Evolutionary conservation across 306 rosid species (phyloP).

Genomic region (Oxytropis ochrocephala): DNA sequence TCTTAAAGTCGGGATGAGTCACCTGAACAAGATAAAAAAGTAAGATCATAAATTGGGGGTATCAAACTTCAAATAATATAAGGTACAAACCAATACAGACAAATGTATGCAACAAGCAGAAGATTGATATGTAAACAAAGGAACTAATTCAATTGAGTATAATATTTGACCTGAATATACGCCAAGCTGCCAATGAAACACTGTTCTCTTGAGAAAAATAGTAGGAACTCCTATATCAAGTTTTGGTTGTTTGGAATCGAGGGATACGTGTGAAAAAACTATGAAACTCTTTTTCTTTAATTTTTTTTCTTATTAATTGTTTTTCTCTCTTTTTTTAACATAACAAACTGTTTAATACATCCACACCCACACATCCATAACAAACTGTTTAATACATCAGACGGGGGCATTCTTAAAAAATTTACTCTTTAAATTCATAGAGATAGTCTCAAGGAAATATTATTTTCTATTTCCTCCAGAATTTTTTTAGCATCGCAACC

Average conservation of each 20-base stretch:
- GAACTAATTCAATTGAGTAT: not conserved
- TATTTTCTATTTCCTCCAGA: not conserved
- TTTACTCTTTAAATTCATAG: not conserved
- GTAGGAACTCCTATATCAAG: not conserved
- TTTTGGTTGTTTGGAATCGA: not conserved
- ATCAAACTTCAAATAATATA: not conserved
- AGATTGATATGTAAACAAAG: not conserved
- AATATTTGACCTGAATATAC: not conserved
- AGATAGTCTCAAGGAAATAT: not conserved
- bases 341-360: not conserved
- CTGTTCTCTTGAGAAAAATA: not conserved
- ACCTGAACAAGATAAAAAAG: slow-evolving; percentile 43
- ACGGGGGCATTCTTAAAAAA: not conserved
- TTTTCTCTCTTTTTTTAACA: not conserved
- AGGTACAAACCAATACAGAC: not conserved
- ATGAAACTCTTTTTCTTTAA: not conserved
- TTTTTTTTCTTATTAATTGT: not conserved
- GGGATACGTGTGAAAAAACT: not conserved
- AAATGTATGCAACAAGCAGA: not conserved
- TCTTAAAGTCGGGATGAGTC: slow-evolving; percentile 81
- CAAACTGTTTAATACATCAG: no score
- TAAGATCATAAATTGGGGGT: not conserved
- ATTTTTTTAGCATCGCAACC: not conserved
- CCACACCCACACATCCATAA: not conserved
- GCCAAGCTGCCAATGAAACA: not conserved